Evolutionary conservation across 2,329 filamentous ascomycete species (phyloP).

Genomic region (Gaeumannomyces tritici): DNA sequence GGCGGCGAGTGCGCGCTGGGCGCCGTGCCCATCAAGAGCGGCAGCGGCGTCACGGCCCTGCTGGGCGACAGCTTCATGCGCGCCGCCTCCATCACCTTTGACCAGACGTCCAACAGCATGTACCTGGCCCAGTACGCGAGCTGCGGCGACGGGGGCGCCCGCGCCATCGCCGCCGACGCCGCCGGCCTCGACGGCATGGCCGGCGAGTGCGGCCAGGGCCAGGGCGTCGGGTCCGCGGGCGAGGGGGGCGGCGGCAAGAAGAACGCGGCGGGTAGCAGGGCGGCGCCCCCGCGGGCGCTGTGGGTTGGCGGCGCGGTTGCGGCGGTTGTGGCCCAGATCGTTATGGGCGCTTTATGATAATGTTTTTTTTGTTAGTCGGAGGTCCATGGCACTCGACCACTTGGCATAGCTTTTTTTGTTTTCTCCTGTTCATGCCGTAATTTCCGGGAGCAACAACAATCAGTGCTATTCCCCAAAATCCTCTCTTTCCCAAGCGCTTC

Average conservation of each 20-base stretch:
- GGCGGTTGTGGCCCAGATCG: background rate
- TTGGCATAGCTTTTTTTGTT: background rate
- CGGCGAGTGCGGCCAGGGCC: conserved; percentile 10
- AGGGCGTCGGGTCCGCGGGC: background rate
- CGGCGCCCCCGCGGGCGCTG: background rate
- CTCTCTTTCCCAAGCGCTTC: background rate
- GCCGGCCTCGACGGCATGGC: conserved; percentile 5
- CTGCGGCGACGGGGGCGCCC: conserved; percentile 15
- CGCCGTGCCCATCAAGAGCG: conserved; percentile 12
- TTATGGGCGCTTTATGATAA: background rate
- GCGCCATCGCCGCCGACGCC: conserved; percentile 13
- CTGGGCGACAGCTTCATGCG: conserved; percentile 22
- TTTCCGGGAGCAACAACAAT: background rate
- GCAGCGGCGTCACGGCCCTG: conserved; percentile 11
- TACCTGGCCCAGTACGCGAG: conserved; percentile 20
- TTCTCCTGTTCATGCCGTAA: background rate
- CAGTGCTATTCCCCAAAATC: background rate
- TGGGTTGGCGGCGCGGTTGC: background rate
- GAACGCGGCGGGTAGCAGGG: background rate
- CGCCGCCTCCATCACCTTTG: conserved; percentile 21
- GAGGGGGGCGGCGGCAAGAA: conserved; percentile 4
- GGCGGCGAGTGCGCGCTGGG: conserved; percentile 31
- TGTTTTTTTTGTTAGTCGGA: background rate
- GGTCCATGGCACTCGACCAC: no score
- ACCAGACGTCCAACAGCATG: conserved; percentile 20